These are phyloP conservation scores for Cladochytrium replicatum DNA, from an alignment of 192 early-diverging fungal genomes.

Conservation along the genomic window DNA sequence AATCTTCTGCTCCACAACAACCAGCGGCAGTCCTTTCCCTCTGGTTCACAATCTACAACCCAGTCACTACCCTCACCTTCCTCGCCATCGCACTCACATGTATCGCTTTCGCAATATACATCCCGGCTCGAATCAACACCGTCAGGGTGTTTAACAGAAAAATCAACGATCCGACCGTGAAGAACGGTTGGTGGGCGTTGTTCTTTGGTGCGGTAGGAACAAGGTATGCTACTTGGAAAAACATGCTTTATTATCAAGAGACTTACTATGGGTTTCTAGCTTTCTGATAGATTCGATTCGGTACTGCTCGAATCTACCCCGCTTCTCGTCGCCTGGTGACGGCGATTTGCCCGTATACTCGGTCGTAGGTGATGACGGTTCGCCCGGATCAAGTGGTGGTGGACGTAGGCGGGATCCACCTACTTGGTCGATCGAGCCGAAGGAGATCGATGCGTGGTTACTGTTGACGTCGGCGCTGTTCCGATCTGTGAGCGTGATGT, in stretches of 20 bases:
- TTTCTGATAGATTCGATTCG: too few species aligned
- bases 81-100: conserved; percentile 5
- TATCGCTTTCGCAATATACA: conserved; percentile 11
- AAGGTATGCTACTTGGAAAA: too few species aligned
- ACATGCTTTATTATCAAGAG: too few species aligned
- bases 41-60: conserved; percentile 14
- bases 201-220: conserved; percentile 15
- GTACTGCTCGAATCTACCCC: too few species aligned
- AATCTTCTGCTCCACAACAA: too few species aligned
- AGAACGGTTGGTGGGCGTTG: conserved; percentile 20
- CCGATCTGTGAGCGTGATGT: conserved; percentile 11
- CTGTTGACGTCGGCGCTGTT: conserved; percentile 14
- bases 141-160: conserved; percentile 29
- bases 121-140: conserved; percentile 4
- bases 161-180: conserved; percentile 17
- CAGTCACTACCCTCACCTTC: conserved; percentile 21
- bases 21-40: not conserved
- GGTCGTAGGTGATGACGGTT: too few species aligned
- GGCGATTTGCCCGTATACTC: too few species aligned
- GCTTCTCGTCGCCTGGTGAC: too few species aligned
- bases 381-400: too few species aligned
- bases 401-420: too few species aligned
- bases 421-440: conserved; percentile 21
- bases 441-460: conserved; percentile 32
- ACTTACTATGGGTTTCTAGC: too few species aligned